A percentile compares a stretch with the other conserved stretches of the same genome.
Evolutionary conservation across 805 yeast species (phyloP).

Genomic region (Hemisphaericaspora nanyangensis): DNA sequence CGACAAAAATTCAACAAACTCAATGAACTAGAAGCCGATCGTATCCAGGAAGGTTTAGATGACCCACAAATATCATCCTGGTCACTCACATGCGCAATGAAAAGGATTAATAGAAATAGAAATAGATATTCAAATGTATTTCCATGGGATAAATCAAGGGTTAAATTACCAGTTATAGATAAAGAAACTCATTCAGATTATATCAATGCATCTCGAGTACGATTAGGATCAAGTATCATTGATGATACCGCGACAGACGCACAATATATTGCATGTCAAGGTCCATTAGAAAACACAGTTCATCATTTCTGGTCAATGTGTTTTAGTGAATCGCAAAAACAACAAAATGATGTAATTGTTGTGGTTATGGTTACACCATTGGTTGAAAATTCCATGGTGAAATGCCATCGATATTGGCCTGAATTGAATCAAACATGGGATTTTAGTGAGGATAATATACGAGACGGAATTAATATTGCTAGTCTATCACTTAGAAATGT

Average conservation of each 20-base stretch:
- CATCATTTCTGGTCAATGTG: constrained; percentile 50
- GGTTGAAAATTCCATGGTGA: constrained; percentile 33
- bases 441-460: constrained; percentile 11
- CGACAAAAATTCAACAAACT: constrained; percentile 11
- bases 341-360: constrained; percentile 21
- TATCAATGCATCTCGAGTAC: constrained; percentile 35
- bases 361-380: constrained; percentile 52
- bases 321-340: constrained; percentile 26
- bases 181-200: constrained; percentile 22
- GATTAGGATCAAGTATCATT: background rate
- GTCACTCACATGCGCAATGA: constrained; percentile 9
- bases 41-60: constrained; percentile 9
- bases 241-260: background rate
- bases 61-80: constrained; percentile 7
- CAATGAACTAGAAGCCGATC: constrained; percentile 11
- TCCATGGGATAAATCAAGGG: constrained; percentile 39
- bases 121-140: constrained; percentile 39
- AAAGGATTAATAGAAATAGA: constrained; percentile 10
- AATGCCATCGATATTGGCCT: constrained; percentile 45
- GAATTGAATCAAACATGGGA: constrained; percentile 15
- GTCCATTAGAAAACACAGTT: constrained; percentile 43
- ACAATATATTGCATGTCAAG: constrained; percentile 66
- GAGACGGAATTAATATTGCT: constrained; percentile 21
- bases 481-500: constrained; percentile 15
- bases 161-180: constrained; percentile 19